Base-by-base conservation (phyloP, 169 alveolate species). In the Toxoplasma gondii region DNA sequence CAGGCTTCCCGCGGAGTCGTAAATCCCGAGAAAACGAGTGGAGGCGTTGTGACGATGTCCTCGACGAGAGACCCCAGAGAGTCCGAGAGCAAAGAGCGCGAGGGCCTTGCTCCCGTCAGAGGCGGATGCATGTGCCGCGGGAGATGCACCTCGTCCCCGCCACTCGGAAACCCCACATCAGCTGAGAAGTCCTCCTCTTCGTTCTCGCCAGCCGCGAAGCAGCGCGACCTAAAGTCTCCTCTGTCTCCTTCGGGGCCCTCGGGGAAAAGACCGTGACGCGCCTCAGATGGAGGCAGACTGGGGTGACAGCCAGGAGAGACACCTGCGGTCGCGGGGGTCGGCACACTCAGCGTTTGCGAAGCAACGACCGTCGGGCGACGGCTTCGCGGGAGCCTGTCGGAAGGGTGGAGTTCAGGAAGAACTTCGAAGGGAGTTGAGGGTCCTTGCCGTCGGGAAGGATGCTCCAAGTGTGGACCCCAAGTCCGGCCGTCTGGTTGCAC, bases 331-430 rank as follows among this genome's bases (percentile, higher is more conserved):
- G 58, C 4, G 12, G 58, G 12, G 58, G 58, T 4, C 58, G 58
- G 22, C 22, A 4, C 58, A 7, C 22, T 4, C 58, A 31, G 29
- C 1, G 7, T 4, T 19, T 64, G 74, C 24, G 74, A 31, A 7
- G 74, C 7, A 31, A 22, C n/a, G 7, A 27, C n/a, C 9, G 74
- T 64, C 31, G n/a, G 74, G 74, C 74, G 74, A 19, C 74, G 74
- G 74, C 74, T 80, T 27, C 49, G 90, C 64, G 86, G 86, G n/a
- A 78, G 86, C n/a, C 86, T n/a, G 39, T 78, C 86, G 10, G 86
- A 78, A 19, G 86, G 86, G 9, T 31, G 86, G 39, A 78, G 5
- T 12, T 78, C 86, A 1, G 86, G 39, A 9, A 38, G 86, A 9
- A 2, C 12, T 16, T n/a, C 39, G 24, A 10, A 78, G 43, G 10